phyloP scores from a whole-genome alignment of 176 grass and related monocot genomes.

The Paspalum vaginatum region DNA sequence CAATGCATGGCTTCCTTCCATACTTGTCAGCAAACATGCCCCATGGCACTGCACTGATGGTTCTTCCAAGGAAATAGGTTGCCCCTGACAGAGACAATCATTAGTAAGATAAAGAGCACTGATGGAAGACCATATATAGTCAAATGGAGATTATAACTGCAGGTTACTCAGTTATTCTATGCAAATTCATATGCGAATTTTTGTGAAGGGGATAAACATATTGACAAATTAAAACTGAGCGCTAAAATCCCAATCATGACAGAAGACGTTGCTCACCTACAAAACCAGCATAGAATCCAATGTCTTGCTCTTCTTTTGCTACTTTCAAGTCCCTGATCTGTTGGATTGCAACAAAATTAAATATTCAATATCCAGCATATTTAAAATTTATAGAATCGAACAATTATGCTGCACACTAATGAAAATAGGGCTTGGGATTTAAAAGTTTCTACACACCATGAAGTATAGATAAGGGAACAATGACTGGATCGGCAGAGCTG shows the following conservation, averaged over 20 bases:
- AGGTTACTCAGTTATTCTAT: not conserved
- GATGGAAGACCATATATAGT: not conserved
- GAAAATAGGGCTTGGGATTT: not conserved
- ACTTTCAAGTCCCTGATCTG: slow-evolving; percentile 74
- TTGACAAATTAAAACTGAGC: not conserved
- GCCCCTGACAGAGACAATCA: slow-evolving; percentile 50
- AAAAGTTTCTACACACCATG: slow-evolving; percentile 50
- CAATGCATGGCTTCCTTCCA: slow-evolving; percentile 70
- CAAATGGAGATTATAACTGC: not conserved
- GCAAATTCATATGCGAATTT: not conserved
- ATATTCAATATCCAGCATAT: not conserved
- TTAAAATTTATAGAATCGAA: not conserved
- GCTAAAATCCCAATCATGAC: not conserved
- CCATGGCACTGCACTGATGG: slow-evolving; percentile 68
- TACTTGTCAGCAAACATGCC: slow-evolving; percentile 79
- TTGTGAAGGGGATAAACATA: not conserved
- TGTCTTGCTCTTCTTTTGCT: slow-evolving; percentile 70
- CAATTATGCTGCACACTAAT: not conserved
- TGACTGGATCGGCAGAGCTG: slow-evolving; percentile 63
- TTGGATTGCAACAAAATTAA: slow-evolving; percentile 23
- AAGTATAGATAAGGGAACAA: slow-evolving; percentile 68
- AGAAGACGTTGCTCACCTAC: slow-evolving; percentile 50
- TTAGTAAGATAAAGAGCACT: not conserved
- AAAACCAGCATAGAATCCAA: slow-evolving; percentile 82
- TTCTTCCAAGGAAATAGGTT: slow-evolving; percentile 67